phyloP scores from a whole-genome alignment of 108 stramenopile genomes.

The Nannochloropsis salina region DNA sequence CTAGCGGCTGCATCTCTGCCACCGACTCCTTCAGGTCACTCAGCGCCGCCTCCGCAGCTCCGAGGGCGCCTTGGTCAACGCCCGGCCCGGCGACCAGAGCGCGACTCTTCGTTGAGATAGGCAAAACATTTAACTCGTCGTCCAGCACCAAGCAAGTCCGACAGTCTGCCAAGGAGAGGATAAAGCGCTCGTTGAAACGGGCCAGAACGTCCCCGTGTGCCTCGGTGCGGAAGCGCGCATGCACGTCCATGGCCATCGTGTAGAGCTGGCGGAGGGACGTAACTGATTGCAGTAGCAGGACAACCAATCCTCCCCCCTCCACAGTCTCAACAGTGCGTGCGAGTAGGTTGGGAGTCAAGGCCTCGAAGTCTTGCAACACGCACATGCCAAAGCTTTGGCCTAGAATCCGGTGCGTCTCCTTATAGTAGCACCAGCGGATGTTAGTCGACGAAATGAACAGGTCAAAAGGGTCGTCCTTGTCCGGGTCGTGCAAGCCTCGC shows the following conservation, averaged over 20 bases:
- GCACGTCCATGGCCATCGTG: constrained; percentile 97
- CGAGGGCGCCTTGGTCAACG: constrained; percentile 29
- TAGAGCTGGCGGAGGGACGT: constrained; percentile 92
- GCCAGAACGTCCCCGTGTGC: constrained; percentile 63
- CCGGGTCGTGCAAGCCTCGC: constrained; percentile 60
- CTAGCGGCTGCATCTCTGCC: constrained; percentile 82
- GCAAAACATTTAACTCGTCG: constrained; percentile 97
- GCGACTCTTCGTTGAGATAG: constrained; percentile 63
- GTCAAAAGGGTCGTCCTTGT: constrained; percentile 81
- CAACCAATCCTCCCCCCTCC: constrained; percentile 91
- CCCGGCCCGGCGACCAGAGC: constrained; percentile 54
- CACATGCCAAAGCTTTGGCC: constrained; percentile 90
- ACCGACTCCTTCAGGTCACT: constrained; percentile 75
- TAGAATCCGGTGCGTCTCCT: constrained; percentile 87
- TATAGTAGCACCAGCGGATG: constrained; percentile 98
- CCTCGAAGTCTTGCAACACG: constrained; percentile 98
- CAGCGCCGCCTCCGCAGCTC: constrained; percentile 67
- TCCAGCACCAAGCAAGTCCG: constrained; percentile 85
- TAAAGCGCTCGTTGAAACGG: constrained; percentile 98
- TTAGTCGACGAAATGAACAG: constrained; percentile 87
- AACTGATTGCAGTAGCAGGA: constrained; percentile 82
- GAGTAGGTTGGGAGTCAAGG: constrained; percentile 94
- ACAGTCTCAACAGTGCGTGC: constrained; percentile 97
- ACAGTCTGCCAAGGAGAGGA: constrained; percentile 82
- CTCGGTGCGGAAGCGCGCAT: constrained; percentile 85